Base-by-base conservation (phyloP, 2,329 filamentous ascomycete species). In the Pyrenochaeta sp. region DNA sequence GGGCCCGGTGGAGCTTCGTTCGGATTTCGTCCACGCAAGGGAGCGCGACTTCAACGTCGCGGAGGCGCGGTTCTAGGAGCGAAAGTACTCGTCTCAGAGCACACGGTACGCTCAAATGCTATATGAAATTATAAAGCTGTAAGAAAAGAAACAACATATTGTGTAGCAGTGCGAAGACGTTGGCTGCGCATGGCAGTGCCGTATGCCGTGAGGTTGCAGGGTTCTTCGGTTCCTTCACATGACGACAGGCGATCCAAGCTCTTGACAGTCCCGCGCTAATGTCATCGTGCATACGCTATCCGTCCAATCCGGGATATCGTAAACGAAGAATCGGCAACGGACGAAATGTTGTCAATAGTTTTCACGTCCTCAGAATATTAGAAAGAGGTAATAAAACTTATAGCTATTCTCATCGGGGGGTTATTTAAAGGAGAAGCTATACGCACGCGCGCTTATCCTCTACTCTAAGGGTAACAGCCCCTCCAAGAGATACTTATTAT, bases 21-120 rank as follows among this genome's bases (percentile, higher is more conserved):
- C 22, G 53, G 56, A 22, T 37, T 28, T 44, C 37, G 58, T 47
- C 37, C 48, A 64, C 50, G 55, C 60, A 59, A 54, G 52, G 55
- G 54, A 44, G 36, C 27, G 22, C 12, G 15, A 36, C 4, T 34
- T 44, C 7, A 28, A 22, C 15, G 37, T 10, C 37, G 28, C 42
- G 48, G 32, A 39, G 42, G 34, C n/a, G 45, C 40, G 54, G 43
- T 37, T 19, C n/a, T 42, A 15, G 40, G 22, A 13, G 48, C 34
- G 27, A 7, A 44, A 5, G 25, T 12, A n/a, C 42, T 44, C 28
- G 5, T 30, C 12, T 39, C 42, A 28, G 24, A 12, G 24, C 22
- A 28, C 15, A 28, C 19, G 19, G 5, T 9, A 8, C 22, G 22
- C 40, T 25, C 19, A 43, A 25, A 6, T 25, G 40, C 25, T 44